phyloP scores from a whole-genome alignment of 1,139 yeast species.

The Yamadazyma diddensiae region DNA sequence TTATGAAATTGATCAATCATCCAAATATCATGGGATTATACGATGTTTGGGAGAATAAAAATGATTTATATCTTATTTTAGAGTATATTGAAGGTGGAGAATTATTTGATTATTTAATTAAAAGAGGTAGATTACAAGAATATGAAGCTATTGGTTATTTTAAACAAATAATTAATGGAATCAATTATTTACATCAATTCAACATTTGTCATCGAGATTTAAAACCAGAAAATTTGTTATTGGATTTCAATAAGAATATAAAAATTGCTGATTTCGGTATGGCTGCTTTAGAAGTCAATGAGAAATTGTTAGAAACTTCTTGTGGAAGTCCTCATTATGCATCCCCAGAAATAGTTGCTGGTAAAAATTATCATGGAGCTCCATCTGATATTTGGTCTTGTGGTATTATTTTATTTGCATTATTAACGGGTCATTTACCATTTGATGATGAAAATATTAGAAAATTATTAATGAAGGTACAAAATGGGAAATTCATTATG shows the following conservation, averaged over 20 bases:
- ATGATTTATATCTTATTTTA: slow-evolving; percentile 82
- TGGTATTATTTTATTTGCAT: slow-evolving; percentile 90
- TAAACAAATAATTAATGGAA: slow-evolving; percentile 89
- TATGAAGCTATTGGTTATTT: slow-evolving; percentile 86
- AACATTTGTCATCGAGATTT: slow-evolving; percentile 94
- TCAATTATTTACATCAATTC: slow-evolving; percentile 88
- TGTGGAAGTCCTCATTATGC: slow-evolving; percentile 99
- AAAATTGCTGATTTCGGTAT: slow-evolving; percentile 98
- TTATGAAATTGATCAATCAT: slow-evolving; percentile 86
- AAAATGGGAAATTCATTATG: slow-evolving; percentile 82
- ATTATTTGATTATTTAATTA: slow-evolving; percentile 84
- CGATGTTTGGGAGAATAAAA: slow-evolving; percentile 98
- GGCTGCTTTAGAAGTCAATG: slow-evolving; percentile 96
- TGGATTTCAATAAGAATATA: slow-evolving; percentile 84
- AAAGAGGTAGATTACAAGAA: slow-evolving; percentile 85
- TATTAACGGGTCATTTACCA: slow-evolving; percentile 91
- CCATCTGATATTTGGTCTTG: slow-evolving; percentile 99
- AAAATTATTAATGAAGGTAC: slow-evolving; percentile 80
- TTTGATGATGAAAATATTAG: slow-evolving; percentile 96
- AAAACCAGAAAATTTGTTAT: slow-evolving; percentile 87
- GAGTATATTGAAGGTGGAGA: slow-evolving; percentile 99
- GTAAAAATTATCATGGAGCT: slow-evolving; percentile 91
- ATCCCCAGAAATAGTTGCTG: slow-evolving; percentile 95
- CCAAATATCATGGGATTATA: slow-evolving; percentile 93
- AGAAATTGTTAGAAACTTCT: slow-evolving; percentile 82